Percentiles rank a stretch among this genome's conserved stretches.
These are phyloP conservation scores for Ajuga chamaepitys DNA, from an alignment of 257 asterid genomes.

Conservation along the genomic window DNA sequence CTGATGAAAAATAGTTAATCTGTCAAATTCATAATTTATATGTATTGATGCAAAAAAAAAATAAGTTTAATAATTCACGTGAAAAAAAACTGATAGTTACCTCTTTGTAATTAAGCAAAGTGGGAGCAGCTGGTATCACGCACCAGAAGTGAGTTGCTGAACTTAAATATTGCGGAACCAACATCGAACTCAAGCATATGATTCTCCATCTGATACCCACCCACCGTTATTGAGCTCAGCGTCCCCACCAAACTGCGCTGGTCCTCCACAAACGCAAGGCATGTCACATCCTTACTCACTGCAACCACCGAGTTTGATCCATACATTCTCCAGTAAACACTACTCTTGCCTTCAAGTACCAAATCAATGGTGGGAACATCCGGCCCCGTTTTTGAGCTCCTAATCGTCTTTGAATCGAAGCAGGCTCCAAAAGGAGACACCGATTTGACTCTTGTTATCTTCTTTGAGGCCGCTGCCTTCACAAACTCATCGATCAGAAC, in stretches of 20 bases:
- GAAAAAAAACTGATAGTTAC: no score
- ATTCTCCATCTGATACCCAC: constrained; percentile 53
- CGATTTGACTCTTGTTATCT: constrained; percentile 27
- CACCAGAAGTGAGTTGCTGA: constrained; percentile 34
- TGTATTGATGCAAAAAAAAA: no score
- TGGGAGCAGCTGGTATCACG: constrained; percentile 33
- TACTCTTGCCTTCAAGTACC: constrained; percentile 16
- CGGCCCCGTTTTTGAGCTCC: constrained; percentile 17
- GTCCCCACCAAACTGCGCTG: constrained; percentile 15
- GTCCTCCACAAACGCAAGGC: constrained; percentile 52
- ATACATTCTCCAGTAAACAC: constrained; percentile 38
- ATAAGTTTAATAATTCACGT: no score
- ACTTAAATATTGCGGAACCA: constrained; percentile 24
- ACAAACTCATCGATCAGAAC: constrained; percentile 32
- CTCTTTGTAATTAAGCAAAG: no score
- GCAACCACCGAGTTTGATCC: constrained; percentile 38
- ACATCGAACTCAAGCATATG: constrained; percentile 42
- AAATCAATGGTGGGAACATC: constrained; percentile 36
- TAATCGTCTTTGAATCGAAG: constrained; percentile 28
- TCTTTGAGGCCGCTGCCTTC: constrained; percentile 22
- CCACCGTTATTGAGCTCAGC: constrained; percentile 30
- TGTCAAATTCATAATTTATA: no score
- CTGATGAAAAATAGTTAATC: no score
- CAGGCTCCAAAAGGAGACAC: constrained; percentile 46
- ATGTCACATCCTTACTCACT: constrained; percentile 19